Percentiles rank a stretch among this genome's conserved stretches.
These are phyloP conservation scores for Cyclostephanos tholiformis DNA, from an alignment of 108 stramenopile species.

Conservation along the genomic window DNA sequence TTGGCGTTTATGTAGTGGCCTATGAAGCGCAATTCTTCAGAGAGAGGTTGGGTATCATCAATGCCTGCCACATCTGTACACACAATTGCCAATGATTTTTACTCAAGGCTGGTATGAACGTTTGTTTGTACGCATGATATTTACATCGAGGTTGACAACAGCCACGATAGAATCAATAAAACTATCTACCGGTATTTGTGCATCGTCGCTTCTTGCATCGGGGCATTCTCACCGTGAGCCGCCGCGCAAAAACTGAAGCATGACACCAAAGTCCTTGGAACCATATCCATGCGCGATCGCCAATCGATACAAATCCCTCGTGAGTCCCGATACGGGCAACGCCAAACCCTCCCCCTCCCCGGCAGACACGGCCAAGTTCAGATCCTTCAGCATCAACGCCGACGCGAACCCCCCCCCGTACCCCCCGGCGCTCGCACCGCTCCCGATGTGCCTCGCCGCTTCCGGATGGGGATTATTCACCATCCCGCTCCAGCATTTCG, in stretches of 20 bases:
- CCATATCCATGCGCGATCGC: conserved; percentile 57
- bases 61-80: too few species aligned
- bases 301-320: conserved; percentile 67
- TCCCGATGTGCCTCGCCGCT: conserved; percentile 61
- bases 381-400: conserved; percentile 86
- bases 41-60: too few species aligned
- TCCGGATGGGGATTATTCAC: conserved; percentile 92
- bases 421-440: conserved; percentile 64
- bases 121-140: too few species aligned
- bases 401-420: conserved; percentile 83
- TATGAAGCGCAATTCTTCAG: too few species aligned
- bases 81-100: too few species aligned
- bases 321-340: conserved; percentile 61
- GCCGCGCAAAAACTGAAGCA: conserved; percentile 63
- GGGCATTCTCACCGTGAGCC: conserved; percentile 9
- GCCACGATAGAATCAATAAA: background rate
- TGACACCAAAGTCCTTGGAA: conserved; percentile 75
- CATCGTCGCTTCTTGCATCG: background rate
- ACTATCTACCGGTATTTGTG: background rate
- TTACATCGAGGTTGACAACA: too few species aligned
- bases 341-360: conserved; percentile 60
- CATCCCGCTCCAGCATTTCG: conserved; percentile 92
- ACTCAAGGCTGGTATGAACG: too few species aligned
- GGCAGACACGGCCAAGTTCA: conserved; percentile 74
- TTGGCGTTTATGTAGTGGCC: too few species aligned